Evolutionary conservation across 768 basidiomycete genomes (phyloP), one percentile per base, ranked within the genome.

Genomic region (Boletus eberwhitei): DNA sequence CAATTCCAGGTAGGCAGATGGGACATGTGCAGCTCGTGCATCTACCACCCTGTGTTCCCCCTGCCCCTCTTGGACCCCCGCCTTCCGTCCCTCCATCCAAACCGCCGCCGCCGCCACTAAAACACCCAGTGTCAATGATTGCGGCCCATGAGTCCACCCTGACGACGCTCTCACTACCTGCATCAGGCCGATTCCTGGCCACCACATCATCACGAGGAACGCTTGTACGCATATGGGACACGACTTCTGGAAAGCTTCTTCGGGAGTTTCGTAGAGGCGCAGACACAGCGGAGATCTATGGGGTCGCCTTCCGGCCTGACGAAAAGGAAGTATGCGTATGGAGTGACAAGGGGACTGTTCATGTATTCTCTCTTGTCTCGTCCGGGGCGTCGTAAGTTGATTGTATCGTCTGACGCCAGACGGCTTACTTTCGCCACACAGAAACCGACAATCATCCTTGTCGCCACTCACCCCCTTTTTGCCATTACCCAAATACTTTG

Each of bases 311-410:
- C 70, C 80, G 93, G 36, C 86, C 84, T 5, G 92, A 93, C 61
- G 94, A 95, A 63, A 81, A 79, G 53, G 90, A 93, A 60, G 74
- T 96, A 0, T 91, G 90, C 63, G 93, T 91, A 11, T 93, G 92
- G 88, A 94, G 92, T 65, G 93, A 97, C 70, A 97, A 97, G 71
- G 93, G 93, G 35, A 97, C 93, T 0, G 85, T 97, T 8, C 93
- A 97, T 67, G 77, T 94, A 40, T 96, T 95, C 71, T 84, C 88
- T 40, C 77, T 96, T 22, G 77, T 79, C 44, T 77, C 79, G 38
- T 81, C 86, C 19, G 85, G 84, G 8, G 70, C 81, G 58, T 81
- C 83, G 87, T 88, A 70, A 77, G 87, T 81, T 34, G 42, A 48
- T 29, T 14, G 46, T 50, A 39, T 58, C 11, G 21, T 43, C 38